A percentile compares a stretch with the other conserved stretches of the same genome.
Conservation (phyloP, 2,329 filamentous ascomycete genomes). For the Madurella fahalii region DNA sequence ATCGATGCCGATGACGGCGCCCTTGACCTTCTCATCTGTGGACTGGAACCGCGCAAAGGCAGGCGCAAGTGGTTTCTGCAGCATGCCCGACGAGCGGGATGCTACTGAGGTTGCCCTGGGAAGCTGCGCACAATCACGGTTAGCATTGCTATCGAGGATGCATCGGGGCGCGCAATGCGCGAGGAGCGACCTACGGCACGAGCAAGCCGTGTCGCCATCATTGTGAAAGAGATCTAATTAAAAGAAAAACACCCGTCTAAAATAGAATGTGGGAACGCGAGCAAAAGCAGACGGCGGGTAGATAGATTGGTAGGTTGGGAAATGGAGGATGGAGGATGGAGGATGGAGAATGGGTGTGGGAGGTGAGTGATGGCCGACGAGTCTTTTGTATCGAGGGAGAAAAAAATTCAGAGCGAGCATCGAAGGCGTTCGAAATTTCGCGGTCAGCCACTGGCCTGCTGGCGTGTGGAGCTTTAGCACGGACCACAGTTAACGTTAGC, state of each 20-base stretch:
- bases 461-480: constrained; percentile 14
- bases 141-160: constrained; percentile 3
- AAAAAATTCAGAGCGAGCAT: constrained; percentile 26
- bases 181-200: constrained; percentile 24
- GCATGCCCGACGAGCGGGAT: constrained; percentile 61
- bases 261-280: constrained; percentile 14
- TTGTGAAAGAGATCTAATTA: constrained; percentile 23
- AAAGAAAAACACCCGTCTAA: constrained; percentile 15
- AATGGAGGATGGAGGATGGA: constrained; percentile 14
- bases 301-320: constrained; percentile 15
- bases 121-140: constrained; percentile 50
- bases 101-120: constrained; percentile 69
- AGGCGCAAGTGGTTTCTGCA: constrained; percentile 57
- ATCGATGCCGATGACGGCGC: constrained; percentile 96
- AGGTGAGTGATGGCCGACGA: constrained; percentile 10
- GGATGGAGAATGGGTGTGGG: constrained; percentile 13
- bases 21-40: constrained; percentile 84
- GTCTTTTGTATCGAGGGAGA: constrained; percentile 23
- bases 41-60: constrained; percentile 76
- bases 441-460: constrained; percentile 16
- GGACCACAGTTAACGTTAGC: background rate
- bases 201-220: constrained; percentile 26
- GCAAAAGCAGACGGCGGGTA: constrained; percentile 18
- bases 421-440: constrained; percentile 27
- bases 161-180: background rate